Percentiles rank a stretch among this genome's conserved stretches.
Conservation (phyloP, 257 asterid species). For the Avicennia marina region DNA sequence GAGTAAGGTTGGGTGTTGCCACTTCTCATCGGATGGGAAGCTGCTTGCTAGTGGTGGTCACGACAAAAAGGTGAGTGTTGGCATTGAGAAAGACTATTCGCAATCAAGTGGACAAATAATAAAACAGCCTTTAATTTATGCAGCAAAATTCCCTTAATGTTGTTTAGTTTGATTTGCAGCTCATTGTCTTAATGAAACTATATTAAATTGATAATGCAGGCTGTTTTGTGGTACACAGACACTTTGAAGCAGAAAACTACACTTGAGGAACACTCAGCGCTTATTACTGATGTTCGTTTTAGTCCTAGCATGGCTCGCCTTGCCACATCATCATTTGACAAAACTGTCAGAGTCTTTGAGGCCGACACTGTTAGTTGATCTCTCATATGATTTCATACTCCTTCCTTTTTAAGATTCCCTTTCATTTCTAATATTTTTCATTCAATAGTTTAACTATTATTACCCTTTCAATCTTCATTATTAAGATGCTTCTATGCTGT, state of each 20-base stretch:
- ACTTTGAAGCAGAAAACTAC: constrained; percentile 69
- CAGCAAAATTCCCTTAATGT: constrained; percentile 1
- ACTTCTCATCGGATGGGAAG: constrained; percentile 96
- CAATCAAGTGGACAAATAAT: background rate
- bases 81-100: constrained; percentile 10
- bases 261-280: constrained; percentile 83
- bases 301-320: constrained; percentile 98
- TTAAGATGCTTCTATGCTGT: too few species aligned
- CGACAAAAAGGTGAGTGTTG: constrained; percentile 70
- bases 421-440: background rate
- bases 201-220: constrained; percentile 44
- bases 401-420: background rate
- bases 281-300: constrained; percentile 90
- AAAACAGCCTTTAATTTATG: background rate
- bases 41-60: constrained; percentile 96
- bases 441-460: background rate
- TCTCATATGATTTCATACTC: background rate
- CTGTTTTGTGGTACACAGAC: constrained; percentile 80
- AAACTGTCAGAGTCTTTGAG: constrained; percentile 97
- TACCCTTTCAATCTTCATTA: too few species aligned
- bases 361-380: constrained; percentile 71
- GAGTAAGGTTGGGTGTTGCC: constrained; percentile 84
- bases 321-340: constrained; percentile 95
- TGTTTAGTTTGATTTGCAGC: background rate
- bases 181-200: constrained; percentile 12